These are phyloP conservation scores for Celoporthe dispersa DNA, from an alignment of 2,329 filamentous ascomycete species.

Conservation along the genomic window DNA sequence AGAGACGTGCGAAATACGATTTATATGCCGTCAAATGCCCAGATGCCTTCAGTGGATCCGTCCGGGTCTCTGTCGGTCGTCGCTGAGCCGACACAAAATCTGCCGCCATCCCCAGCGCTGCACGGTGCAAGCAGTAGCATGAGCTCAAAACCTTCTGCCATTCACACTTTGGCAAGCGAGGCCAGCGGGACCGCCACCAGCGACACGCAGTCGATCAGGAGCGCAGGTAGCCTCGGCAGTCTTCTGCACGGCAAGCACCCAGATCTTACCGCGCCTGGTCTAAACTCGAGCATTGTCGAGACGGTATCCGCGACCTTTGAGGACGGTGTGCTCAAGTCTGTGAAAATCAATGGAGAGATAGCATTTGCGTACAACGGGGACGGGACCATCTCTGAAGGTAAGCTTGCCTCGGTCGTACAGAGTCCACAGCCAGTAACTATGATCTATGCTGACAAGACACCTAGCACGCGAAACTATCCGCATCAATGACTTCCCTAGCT, in stretches of 20 bases:
- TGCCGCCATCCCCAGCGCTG: slow-evolving; percentile 45
- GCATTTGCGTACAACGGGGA: slow-evolving; percentile 78
- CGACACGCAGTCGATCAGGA: slow-evolving; percentile 90
- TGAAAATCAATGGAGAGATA: slow-evolving; percentile 83
- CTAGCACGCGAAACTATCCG: slow-evolving; percentile 69
- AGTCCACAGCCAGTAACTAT: background rate
- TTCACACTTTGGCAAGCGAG: slow-evolving; percentile 66
- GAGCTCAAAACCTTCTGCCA: slow-evolving; percentile 49
- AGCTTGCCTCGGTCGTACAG: slow-evolving; percentile 45
- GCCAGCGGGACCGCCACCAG: slow-evolving; percentile 64
- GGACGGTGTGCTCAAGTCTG: slow-evolving; percentile 70
- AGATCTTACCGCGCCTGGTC: slow-evolving; percentile 76
- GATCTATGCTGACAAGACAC: slow-evolving; percentile 19
- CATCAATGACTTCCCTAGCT: slow-evolving; percentile 82
- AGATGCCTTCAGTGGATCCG: slow-evolving; percentile 9
- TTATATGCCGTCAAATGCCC: slow-evolving; percentile 64
- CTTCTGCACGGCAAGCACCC: slow-evolving; percentile 76
- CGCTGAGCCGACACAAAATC: slow-evolving; percentile 30
- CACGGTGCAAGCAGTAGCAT: slow-evolving; percentile 37
- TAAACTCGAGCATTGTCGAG: slow-evolving; percentile 90
- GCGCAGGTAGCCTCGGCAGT: slow-evolving; percentile 77
- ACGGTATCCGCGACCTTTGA: slow-evolving; percentile 87
- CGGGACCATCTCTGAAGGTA: slow-evolving; percentile 54
- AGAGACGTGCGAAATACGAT: slow-evolving; percentile 92
- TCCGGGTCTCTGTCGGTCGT: slow-evolving; percentile 29